Percentiles rank a stretch among this genome's conserved stretches.
phyloP scores from a whole-genome alignment of 2,329 filamentous ascomycete species.

The Macrophomina tecta region DNA sequence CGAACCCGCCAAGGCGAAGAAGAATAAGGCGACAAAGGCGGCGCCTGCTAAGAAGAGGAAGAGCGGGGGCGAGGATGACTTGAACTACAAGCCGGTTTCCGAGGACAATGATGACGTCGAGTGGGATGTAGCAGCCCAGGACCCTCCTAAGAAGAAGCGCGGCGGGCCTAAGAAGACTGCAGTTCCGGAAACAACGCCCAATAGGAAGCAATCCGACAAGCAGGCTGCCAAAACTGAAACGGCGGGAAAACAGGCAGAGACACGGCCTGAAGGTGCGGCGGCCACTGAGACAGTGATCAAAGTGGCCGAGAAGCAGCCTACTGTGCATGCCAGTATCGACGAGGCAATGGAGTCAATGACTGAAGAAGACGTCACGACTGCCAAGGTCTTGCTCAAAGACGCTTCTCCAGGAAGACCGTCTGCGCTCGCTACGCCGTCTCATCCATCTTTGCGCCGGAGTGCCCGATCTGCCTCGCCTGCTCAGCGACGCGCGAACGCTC shows the following conservation, averaged over 20 bases:
- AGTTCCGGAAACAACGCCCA: background rate
- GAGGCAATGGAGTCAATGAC: slow-evolving; percentile 17
- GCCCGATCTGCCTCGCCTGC: slow-evolving; percentile 31
- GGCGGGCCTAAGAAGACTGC: slow-evolving; percentile 25
- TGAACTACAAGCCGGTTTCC: slow-evolving; percentile 25
- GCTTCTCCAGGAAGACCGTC: slow-evolving; percentile 33
- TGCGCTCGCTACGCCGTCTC: slow-evolving; percentile 37
- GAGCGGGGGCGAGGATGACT: slow-evolving; percentile 38
- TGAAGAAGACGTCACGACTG: slow-evolving; percentile 11
- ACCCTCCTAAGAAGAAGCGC: slow-evolving; percentile 26
- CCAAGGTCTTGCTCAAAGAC: slow-evolving; percentile 6
- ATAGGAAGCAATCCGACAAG: background rate
- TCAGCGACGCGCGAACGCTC: slow-evolving; percentile 5
- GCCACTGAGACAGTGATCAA: background rate
- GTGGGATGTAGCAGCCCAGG: background rate
- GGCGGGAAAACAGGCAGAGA: background rate
- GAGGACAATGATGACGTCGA: slow-evolving; percentile 9
- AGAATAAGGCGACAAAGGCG: slow-evolving; percentile 34
- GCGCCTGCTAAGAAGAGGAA: slow-evolving; percentile 48
- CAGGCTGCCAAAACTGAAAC: background rate
- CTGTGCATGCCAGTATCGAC: slow-evolving; percentile 9
- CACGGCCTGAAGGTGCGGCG: background rate
- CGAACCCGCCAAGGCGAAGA: slow-evolving; percentile 34
- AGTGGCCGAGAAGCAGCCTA: background rate
- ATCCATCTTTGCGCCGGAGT: slow-evolving; percentile 33